phyloP scores from a whole-genome alignment of 1,284 basidiomycete genomes.

The Apiotrichum laibachii region DNA sequence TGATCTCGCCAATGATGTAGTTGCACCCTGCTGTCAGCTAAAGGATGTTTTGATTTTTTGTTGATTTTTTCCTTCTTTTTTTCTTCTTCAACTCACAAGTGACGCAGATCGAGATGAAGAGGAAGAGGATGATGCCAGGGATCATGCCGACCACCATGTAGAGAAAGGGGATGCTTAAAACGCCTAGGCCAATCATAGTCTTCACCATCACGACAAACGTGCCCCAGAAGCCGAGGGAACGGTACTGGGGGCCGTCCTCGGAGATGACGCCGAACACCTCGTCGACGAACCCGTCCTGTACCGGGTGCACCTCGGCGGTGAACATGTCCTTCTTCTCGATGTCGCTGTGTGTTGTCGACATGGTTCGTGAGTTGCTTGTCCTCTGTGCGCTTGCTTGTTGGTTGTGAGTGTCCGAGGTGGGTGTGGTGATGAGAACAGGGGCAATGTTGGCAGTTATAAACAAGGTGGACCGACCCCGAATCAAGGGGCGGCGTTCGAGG shows the following conservation, averaged over 20 bases:
- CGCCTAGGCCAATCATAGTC: slow-evolving; percentile 43
- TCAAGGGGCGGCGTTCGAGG: too few species aligned
- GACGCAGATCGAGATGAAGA: slow-evolving; percentile 28
- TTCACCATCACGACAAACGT: slow-evolving; percentile 35
- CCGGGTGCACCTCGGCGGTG: too few species aligned
- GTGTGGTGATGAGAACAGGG: too few species aligned
- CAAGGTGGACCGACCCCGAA: too few species aligned
- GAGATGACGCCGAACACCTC: slow-evolving; percentile 36
- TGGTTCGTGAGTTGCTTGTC: too few species aligned
- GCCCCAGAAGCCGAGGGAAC: slow-evolving; percentile 28
- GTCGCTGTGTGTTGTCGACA: too few species aligned
- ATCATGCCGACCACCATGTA: slow-evolving; percentile 32
- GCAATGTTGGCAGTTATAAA: too few species aligned
- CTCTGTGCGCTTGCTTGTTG: too few species aligned
- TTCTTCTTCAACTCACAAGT: slow-evolving; percentile 19
- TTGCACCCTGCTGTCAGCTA: slow-evolving; percentile 1
- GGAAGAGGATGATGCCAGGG: slow-evolving; percentile 33
- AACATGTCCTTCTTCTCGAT: too few species aligned
- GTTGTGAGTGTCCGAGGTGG: too few species aligned
- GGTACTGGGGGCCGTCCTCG: slow-evolving; percentile 38
- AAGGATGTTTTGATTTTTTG: too few species aligned
- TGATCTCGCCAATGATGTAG: slow-evolving; percentile 23
- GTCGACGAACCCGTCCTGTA: not conserved
- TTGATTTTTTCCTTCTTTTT: too few species aligned
- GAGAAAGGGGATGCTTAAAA: slow-evolving; percentile 33